Evolutionary conservation across 1,284 basidiomycete genomes (phyloP).

Genomic region (Sporisorium exsertum): DNA sequence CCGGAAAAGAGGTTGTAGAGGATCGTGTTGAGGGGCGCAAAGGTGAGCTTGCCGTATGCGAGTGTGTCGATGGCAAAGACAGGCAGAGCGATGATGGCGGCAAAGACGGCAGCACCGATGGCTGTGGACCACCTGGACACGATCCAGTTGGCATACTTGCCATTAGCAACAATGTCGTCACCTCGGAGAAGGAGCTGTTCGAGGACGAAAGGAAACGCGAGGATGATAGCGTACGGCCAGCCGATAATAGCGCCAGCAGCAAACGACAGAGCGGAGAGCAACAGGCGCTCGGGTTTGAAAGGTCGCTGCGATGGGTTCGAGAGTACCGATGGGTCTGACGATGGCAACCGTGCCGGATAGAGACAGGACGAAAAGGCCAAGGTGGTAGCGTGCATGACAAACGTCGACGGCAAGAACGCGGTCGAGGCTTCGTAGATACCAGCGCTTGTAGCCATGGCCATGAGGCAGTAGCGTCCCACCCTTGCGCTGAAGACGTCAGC

Average conservation of each 20-base stretch:
- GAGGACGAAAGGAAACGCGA: slow-evolving; percentile 87
- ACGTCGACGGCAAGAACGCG: slow-evolving; percentile 80
- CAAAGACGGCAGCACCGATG: slow-evolving; percentile 74
- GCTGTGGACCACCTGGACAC: slow-evolving; percentile 76
- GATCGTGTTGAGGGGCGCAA: slow-evolving; percentile 94
- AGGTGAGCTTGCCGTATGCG: slow-evolving; percentile 82
- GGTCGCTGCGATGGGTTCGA: slow-evolving; percentile 38
- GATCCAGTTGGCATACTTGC: slow-evolving; percentile 22
- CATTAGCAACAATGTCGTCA: slow-evolving; percentile 66
- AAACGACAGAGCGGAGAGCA: slow-evolving; percentile 78
- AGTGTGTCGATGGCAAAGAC: slow-evolving; percentile 76
- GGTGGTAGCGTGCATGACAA: slow-evolving; percentile 90
- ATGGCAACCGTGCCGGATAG: slow-evolving; percentile 73
- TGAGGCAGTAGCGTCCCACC: slow-evolving; percentile 89
- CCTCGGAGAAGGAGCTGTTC: slow-evolving; percentile 88
- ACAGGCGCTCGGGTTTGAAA: slow-evolving; percentile 57
- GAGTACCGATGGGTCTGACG: slow-evolving; percentile 34
- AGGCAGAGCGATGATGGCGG: slow-evolving; percentile 76
- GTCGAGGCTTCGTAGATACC: slow-evolving; percentile 93
- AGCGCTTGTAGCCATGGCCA: slow-evolving; percentile 84
- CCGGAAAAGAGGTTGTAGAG: slow-evolving; percentile 86
- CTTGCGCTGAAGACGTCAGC: slow-evolving; percentile 85
- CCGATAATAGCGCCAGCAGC: slow-evolving; percentile 88
- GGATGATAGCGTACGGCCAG: slow-evolving; percentile 92
- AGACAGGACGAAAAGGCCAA: slow-evolving; percentile 84